A percentile compares a stretch with the other conserved stretches of the same genome.
These are phyloP conservation scores for Jimgerdemannia lactiflua DNA, from an alignment of 192 early-diverging fungal genomes.

Conservation along the genomic window DNA sequence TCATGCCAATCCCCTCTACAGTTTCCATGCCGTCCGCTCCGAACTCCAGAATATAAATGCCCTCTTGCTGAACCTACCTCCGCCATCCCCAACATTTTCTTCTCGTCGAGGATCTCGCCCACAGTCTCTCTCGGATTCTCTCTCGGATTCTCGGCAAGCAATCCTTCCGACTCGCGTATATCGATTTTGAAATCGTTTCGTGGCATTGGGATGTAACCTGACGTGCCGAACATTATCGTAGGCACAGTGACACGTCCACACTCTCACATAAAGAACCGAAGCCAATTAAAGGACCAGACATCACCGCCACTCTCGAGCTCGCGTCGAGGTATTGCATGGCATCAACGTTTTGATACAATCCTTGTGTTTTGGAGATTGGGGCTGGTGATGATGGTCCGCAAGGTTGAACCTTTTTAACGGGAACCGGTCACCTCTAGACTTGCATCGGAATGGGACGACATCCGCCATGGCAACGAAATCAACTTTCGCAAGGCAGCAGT, in stretches of 20 bases:
- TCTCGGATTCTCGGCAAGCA: not conserved
- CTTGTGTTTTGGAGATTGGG: not conserved
- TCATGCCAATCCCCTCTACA: not conserved
- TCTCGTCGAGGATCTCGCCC: not conserved
- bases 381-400: not conserved
- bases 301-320: not conserved
- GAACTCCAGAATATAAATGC: not conserved
- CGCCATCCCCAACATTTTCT: not conserved
- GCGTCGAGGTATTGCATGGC: not conserved
- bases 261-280: not conserved
- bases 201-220: not conserved
- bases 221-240: not conserved
- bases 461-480: constrained; percentile 6
- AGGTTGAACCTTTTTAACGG: not conserved
- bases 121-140: not conserved
- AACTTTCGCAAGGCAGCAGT: constrained; percentile 11
- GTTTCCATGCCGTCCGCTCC: not conserved
- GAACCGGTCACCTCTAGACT: not conserved
- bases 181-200: not conserved
- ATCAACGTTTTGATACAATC: not conserved
- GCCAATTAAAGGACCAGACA: not conserved
- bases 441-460: not conserved
- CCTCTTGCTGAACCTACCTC: not conserved
- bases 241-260: too few species aligned
- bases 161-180: not conserved